Percentiles rank a stretch among this genome's conserved stretches.
These are phyloP conservation scores for Chaetomiaceae sp. DNA, from an alignment of 2,329 filamentous ascomycete genomes.

Conservation along the genomic window DNA sequence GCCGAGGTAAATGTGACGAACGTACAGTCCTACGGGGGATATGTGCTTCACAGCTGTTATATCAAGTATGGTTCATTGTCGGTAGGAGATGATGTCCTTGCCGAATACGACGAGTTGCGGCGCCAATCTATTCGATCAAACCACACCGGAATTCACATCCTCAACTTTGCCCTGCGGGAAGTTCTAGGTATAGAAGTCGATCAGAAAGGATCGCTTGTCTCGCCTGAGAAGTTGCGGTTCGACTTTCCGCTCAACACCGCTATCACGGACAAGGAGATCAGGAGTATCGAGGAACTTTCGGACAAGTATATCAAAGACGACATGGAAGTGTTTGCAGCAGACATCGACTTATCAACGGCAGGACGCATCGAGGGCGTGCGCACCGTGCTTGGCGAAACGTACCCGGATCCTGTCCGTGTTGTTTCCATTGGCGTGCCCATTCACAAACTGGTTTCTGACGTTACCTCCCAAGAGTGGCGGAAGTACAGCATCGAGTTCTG, in stretches of 20 bases:
- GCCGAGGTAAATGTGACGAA: constrained; percentile 88
- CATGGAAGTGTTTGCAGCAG: constrained; percentile 76
- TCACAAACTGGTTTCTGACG: constrained; percentile 76
- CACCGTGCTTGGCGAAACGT: constrained; percentile 96
- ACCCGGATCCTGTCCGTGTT: constrained; percentile 93
- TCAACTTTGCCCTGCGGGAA: constrained; percentile 89
- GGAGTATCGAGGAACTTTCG: constrained; percentile 78
- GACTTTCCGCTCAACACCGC: constrained; percentile 92
- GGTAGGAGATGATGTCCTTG: constrained; percentile 77
- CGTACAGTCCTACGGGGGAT: constrained; percentile 90
- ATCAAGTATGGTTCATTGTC: constrained; percentile 79
- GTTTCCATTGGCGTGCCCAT: constrained; percentile 90
- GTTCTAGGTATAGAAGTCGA: constrained; percentile 87
- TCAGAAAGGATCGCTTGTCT: constrained; percentile 93
- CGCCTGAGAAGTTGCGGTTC: constrained; percentile 94
- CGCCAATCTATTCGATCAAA: constrained; percentile 93
- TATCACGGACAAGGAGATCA: constrained; percentile 73
- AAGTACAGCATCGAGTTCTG: constrained; percentile 94
- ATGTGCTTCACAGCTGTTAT: constrained; percentile 88
- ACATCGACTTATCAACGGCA: constrained; percentile 77
- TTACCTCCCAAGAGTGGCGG: constrained; percentile 78
- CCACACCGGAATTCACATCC: constrained; percentile 93
- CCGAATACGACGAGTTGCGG: constrained; percentile 89
- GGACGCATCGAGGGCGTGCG: constrained; percentile 83
- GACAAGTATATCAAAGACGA: constrained; percentile 89